These are phyloP conservation scores for Chaetothyriales sp. DNA, from an alignment of 2,329 filamentous ascomycete genomes.

Conservation along the genomic window DNA sequence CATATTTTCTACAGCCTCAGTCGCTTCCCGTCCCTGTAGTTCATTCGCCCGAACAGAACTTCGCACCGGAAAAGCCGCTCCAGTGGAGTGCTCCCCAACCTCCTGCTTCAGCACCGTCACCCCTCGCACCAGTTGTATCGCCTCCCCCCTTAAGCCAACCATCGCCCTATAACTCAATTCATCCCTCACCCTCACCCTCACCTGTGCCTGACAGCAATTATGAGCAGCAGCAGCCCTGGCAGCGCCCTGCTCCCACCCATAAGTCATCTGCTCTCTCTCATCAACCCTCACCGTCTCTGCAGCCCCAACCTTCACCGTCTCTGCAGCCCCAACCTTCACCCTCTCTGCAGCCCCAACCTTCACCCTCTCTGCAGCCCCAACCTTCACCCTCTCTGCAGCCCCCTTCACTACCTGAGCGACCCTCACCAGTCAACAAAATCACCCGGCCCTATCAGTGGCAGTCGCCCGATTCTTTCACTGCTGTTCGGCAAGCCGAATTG, in stretches of 20 bases:
- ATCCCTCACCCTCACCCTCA: not conserved
- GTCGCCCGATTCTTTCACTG: not conserved
- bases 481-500: not conserved
- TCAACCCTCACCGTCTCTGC: not conserved
- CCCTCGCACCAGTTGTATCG: conserved; percentile 54
- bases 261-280: not conserved
- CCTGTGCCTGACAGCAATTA: not conserved
- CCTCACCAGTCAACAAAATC: not conserved
- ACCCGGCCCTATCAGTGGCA: not conserved
- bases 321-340: not conserved
- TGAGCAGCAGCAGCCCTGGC: not conserved
- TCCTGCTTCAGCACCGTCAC: conserved; percentile 67
- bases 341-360: too few species aligned
- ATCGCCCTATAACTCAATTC: not conserved
- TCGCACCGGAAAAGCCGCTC: not conserved
- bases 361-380: not conserved
- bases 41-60: not conserved
- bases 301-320: not conserved
- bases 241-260: not conserved
- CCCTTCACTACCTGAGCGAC: not conserved
- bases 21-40: not conserved
- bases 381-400: too few species aligned
- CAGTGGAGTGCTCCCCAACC: conserved; percentile 44
- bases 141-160: conserved; percentile 37
- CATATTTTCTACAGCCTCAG: not conserved